Percentiles rank a stretch among this genome's conserved stretches.
Conservation (phyloP, 192 early-diverging fungal species). For the Backusella australiensis region DNA sequence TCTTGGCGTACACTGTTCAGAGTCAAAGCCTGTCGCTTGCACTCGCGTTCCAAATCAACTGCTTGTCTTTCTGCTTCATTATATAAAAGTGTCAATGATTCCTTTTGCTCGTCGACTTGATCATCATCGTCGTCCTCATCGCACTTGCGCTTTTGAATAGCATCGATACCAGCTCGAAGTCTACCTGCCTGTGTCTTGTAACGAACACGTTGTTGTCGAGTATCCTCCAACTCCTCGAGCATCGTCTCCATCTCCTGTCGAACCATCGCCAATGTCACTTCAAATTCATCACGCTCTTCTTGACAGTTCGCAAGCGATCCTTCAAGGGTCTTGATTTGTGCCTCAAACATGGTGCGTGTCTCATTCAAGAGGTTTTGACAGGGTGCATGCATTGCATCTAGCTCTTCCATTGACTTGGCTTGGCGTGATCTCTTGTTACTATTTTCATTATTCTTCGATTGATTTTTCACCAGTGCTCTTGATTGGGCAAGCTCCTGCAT, state of each 20-base stretch:
- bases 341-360: neutral
- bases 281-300: conserved; percentile 11
- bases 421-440: neutral
- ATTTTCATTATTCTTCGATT: neutral
- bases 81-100: neutral
- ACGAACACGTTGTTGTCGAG: neutral
- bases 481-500: neutral
- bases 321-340: neutral
- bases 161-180: conserved; percentile 9
- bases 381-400: neutral
- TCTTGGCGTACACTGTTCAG: neutral
- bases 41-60: conserved; percentile 5
- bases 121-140: neutral
- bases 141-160: conserved; percentile 1
- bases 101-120: neutral
- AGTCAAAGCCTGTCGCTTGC: neutral
- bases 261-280: conserved; percentile 7
- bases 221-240: conserved; percentile 13
- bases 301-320: neutral
- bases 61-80: conserved; percentile 10
- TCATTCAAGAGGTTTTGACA: neutral
- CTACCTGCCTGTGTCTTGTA: conserved; percentile 14
- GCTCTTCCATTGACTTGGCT: neutral
- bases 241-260: conserved; percentile 12
- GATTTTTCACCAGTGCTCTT: neutral